Base-by-base conservation (phyloP, 1,284 basidiomycete species). In the Heterobasidion annosum region DNA sequence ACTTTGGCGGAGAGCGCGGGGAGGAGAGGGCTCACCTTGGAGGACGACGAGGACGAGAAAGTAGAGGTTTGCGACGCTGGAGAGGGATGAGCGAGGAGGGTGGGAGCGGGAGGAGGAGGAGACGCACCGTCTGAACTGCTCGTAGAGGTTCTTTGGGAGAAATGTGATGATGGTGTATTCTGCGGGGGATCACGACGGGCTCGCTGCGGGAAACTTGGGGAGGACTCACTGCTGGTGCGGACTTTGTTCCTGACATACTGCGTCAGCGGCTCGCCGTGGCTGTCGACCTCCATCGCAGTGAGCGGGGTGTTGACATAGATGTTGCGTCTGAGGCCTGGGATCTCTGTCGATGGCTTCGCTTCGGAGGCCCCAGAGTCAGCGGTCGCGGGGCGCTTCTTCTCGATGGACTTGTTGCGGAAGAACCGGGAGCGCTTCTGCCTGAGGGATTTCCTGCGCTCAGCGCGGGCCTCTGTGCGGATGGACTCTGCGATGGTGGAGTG, bases 101-200 rank as follows among this genome's bases (percentile, higher is more conserved):
- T 33, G 54, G 10, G 12, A 32, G 10, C 0, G 1, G 16, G 13
- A 13, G 10, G 45, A 46, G 12, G n/a, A 32, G 18, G n/a, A 5
- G 37, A 70, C 76, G 55, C 54, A 82, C 85, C 91, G 80, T 62
- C 88, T 78, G 66, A 97, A 96, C 66, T 97, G 93, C 70, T 95
- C 91, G 59, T 85, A 89, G 59, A 96, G 70, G 67, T 96, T 96
- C 77, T 91, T 93, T n/a, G 95, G 95, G 48, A 98, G 64, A 68
- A 98, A 98, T 3, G 93, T 92, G 59, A 96, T 54, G 56, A 93
- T 67, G 34, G 94, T 97, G 71, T 98, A 98, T 70, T 97, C 91
- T 89, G 67, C 18, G 9, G 13, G 19, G 37, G 51, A 53, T 56
- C 51, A 59, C 25, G 25, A 25, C 25, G 25, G 57, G 59, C 61